Base-by-base conservation (phyloP, 768 basidiomycete genomes). In the Boletus tomentosulus region DNA sequence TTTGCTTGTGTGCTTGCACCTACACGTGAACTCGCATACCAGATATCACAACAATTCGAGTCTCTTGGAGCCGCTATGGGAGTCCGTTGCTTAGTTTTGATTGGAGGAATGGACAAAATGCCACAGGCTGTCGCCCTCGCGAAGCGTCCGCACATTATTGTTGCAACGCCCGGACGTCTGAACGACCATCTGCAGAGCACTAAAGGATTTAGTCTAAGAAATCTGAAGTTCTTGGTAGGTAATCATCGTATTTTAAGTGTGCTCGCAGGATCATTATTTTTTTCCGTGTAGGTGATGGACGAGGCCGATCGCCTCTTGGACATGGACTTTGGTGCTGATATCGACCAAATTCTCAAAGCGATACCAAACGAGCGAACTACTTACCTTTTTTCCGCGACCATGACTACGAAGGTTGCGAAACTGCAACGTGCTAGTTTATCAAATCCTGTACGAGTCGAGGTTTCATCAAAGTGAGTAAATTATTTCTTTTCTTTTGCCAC, bases 391-490 rank as follows among this genome's bases (percentile, higher is more conserved):
- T 98, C 96, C 12, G 97, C 96, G 6, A 98, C 96, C 22, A 98
- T 99, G 96, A 96, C 97, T 11, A 93, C 92, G 13, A 98, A 98
- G 73, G 93, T 99, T 4, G 92, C 90, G 11, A 98, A 98, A 71
- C 77, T 99, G 11, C 96, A 98, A 68, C 75, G 96, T 50, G 95
- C 97, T 31, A 94, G 92, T 76, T 76, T 98, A 65, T 81, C 83
- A 31, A 94, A 96, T 66, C 97, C 97, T n/a, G 84, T 95, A 25
- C 82, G 89, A 59, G 85, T 98, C 2, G 95, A 98, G 69, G 92
- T 98, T 3, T 88, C 90, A 7, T 81, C 88, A 65, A 98, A 96
- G 94, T 94, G 70, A 62, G 87, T 68, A 41, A 38, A 30, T 13
- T 6, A 12, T 15, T 24, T 44, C 10, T 47, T 15, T 15, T 53